phyloP scores from a whole-genome alignment of 257 asterid species.

The Sherardia arvensis region DNA sequence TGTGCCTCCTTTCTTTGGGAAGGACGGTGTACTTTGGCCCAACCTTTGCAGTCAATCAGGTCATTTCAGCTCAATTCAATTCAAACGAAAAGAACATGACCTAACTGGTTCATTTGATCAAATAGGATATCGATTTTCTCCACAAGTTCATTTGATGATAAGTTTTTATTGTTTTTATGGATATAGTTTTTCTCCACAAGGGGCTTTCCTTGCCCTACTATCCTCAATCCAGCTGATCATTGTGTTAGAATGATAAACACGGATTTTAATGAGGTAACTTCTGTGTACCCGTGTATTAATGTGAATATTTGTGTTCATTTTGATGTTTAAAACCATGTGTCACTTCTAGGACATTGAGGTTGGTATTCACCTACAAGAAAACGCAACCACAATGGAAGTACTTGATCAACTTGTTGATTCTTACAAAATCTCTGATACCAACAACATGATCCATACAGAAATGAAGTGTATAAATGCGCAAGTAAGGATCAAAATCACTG shows the following conservation, averaged over 20 bases:
- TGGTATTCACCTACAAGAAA: conserved; percentile 18
- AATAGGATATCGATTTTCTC: too few relatives aligned
- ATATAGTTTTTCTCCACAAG: conserved; percentile 38
- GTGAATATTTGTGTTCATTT: neutral
- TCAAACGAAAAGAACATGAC: too few relatives aligned
- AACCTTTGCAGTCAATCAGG: conserved; percentile 31
- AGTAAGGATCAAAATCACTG: conserved; percentile 4
- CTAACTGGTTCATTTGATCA: too few relatives aligned
- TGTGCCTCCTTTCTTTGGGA: conserved; percentile 45
- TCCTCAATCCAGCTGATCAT: conserved; percentile 49
- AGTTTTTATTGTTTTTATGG: neutral
- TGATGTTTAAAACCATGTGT: too few relatives aligned
- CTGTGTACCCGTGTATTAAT: too few relatives aligned
- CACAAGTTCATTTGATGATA: too few relatives aligned
- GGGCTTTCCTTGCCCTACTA: conserved; percentile 35
- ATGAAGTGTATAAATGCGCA: conserved; percentile 11
- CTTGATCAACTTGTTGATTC: conserved; percentile 31
- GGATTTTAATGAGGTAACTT: conserved; percentile 41
- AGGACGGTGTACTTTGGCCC: conserved; percentile 44
- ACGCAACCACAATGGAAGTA: conserved; percentile 26
- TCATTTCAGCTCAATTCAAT: conserved; percentile 6
- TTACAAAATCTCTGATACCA: conserved; percentile 27
- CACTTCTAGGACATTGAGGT: conserved; percentile 48
- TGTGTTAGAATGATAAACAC: conserved; percentile 42
- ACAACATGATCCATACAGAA: conserved; percentile 21